Conservation (phyloP, 2,329 filamentous ascomycete genomes). For the Fusarium beomiforme region DNA sequence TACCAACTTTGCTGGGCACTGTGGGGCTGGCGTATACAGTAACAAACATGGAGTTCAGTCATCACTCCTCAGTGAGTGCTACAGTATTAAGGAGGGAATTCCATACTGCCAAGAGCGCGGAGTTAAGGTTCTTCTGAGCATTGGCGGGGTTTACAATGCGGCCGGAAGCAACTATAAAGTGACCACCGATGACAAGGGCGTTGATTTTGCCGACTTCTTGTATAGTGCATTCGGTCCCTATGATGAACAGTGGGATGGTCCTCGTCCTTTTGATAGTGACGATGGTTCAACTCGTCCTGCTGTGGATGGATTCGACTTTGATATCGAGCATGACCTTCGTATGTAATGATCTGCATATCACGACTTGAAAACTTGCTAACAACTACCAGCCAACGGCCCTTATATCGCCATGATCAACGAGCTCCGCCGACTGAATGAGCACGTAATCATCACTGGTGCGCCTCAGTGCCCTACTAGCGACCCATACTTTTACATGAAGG, state of each 20-base stretch:
- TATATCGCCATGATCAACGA: conserved; percentile 52
- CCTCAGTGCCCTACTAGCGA: conserved; percentile 54
- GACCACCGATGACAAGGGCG: conserved; percentile 44
- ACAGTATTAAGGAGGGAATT: conserved; percentile 51
- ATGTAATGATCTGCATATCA: conserved; percentile 15
- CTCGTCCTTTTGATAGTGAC: conserved; percentile 52
- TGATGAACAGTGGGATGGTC: conserved; percentile 43
- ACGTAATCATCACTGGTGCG: conserved; percentile 54
- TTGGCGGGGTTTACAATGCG: conserved; percentile 49
- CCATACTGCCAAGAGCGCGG: conserved; percentile 53
- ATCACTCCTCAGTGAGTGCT: conserved; percentile 50
- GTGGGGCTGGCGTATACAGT: conserved; percentile 43
- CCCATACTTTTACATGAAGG: conserved; percentile 46
- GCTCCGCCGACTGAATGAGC: conserved; percentile 46
- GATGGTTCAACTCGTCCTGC: conserved; percentile 35
- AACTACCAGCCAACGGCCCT: conserved; percentile 45
- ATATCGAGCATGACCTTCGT: conserved; percentile 51
- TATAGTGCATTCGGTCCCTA: conserved; percentile 53
- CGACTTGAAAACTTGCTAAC: not conserved
- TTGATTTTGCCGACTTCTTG: conserved; percentile 52
- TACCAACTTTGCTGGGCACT: conserved; percentile 54
- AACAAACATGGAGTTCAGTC: conserved; percentile 40
- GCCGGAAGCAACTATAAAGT: conserved; percentile 48
- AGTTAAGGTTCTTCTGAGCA: conserved; percentile 56
- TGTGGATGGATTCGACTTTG: conserved; percentile 57